A percentile compares a stretch with the other conserved stretches of the same genome.
phyloP scores from a whole-genome alignment of 176 grass and related monocot genomes.

The Urochloa ruziziensis region DNA sequence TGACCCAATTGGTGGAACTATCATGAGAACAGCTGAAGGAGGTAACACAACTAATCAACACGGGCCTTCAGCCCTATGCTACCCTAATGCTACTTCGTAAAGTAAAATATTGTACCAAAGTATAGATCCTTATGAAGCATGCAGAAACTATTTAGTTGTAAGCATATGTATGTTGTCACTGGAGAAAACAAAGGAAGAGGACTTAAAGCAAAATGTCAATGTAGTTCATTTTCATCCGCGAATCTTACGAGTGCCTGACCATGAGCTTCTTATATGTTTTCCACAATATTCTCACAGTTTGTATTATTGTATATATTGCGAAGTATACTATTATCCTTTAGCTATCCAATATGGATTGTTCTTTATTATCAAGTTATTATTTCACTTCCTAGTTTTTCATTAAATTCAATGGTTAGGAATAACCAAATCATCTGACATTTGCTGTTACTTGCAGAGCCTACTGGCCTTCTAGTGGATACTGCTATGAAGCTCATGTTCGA shows the following conservation, averaged over 20 bases:
- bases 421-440: background rate
- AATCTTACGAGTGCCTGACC: background rate
- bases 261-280: background rate
- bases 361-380: background rate
- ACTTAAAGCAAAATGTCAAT: background rate
- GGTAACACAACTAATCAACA: constrained; percentile 41
- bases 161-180: background rate
- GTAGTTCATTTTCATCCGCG: background rate
- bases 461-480: constrained; percentile 81
- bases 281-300: no score
- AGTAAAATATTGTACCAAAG: no score
- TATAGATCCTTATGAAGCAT: no score
- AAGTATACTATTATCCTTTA: background rate
- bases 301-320: background rate
- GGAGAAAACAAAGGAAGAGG: background rate
- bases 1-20: constrained; percentile 74
- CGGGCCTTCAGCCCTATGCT: background rate
- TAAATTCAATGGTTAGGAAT: background rate
- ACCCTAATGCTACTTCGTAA: background rate
- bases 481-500: constrained; percentile 68
- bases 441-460: constrained; percentile 59
- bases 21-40: constrained; percentile 62
- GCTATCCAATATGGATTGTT: background rate
- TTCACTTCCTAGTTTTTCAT: background rate
- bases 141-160: background rate